Evolutionary conservation across 2,329 filamentous ascomycete genomes (phyloP).

Genomic region (Paecilomyces formosus): DNA sequence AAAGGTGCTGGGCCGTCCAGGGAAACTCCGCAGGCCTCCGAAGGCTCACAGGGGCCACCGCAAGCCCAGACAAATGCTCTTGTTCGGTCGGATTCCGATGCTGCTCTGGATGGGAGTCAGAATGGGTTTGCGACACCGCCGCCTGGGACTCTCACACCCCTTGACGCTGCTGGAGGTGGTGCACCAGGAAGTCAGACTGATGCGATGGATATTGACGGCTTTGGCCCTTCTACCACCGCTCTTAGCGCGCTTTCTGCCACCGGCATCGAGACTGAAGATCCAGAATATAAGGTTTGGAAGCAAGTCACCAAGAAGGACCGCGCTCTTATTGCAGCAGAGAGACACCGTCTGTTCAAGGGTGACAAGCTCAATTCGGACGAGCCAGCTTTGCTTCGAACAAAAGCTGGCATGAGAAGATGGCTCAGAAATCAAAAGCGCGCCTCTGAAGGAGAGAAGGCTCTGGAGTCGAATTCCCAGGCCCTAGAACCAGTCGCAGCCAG

Average conservation of each 20-base stretch:
- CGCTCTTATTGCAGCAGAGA: constrained; percentile 75
- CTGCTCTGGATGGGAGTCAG: constrained; percentile 62
- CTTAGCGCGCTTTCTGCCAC: constrained; percentile 61
- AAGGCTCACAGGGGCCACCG: constrained; percentile 60
- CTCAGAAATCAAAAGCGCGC: constrained; percentile 69
- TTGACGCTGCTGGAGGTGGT: constrained; percentile 59
- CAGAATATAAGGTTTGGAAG: constrained; percentile 96
- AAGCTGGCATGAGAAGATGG: constrained; percentile 84
- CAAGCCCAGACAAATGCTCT: constrained; percentile 43
- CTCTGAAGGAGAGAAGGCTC: constrained; percentile 40
- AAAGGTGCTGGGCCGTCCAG: constrained; percentile 58
- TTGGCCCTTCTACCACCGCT: constrained; percentile 58
- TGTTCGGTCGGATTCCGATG: constrained; percentile 64
- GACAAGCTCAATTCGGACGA: constrained; percentile 81
- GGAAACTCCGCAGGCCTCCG: constrained; percentile 67
- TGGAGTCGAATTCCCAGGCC: constrained; percentile 38
- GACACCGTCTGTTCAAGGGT: constrained; percentile 76
- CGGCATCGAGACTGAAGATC: constrained; percentile 76
- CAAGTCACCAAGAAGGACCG: constrained; percentile 96
- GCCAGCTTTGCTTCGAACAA: constrained; percentile 75
- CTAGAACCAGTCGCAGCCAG: constrained; percentile 45
- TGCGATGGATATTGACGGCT: constrained; percentile 77
- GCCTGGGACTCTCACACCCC: constrained; percentile 67
- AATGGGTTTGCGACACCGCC: constrained; percentile 84
- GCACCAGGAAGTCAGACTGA: constrained; percentile 65